Evolutionary conservation across 139 green algal genomes (phyloP), one percentile per base, ranked within the genome.

Genomic region (Haematococcus sp.): DNA sequence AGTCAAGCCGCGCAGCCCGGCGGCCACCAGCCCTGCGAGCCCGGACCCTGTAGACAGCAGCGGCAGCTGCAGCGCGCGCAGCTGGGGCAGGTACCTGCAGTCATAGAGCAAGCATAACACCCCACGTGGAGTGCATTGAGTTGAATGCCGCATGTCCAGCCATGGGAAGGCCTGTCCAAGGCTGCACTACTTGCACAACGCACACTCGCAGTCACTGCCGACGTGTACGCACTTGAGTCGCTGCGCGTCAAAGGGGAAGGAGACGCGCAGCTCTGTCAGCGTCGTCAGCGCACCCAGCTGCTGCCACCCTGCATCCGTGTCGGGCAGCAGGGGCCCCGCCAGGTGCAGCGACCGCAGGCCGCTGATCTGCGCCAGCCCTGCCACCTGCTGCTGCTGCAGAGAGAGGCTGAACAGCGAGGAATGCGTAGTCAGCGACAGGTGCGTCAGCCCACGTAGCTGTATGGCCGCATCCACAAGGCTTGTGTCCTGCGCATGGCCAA

Each of bases 261-360:
- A 34, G n/a, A 65, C 25, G 4, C 58, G 25, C 25, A 65, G 58
- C 58, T 65, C 58, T 4, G 58, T 65, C n/a, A 65, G 58, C n/a
- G 4, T 4, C 3, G 58, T 65, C 20, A 65, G 58, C n/a, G 58
- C 58, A n/a, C 25, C 58, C 58, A 65, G 27, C 4, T 4, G 25
- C 27, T 4, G 3, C 58, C 58, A 65, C 25, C n/a, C 58, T n/a
- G 25, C 58, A 27, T 65, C 58, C 58, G 58, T 43, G 58, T 65
- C 58, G 4, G 20, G 58, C 58, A 65, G 58, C 58, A 65, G 58
- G n/a, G 28, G 25, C 20, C 58, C 58, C 11, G 25, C 25, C 3
- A 65, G 58, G 20, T 27, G 25, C 58, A 65, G 58, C 20, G 25
- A 65, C 4, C 58, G 58, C 58, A 65, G 58, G n/a, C 58, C 58